These are phyloP conservation scores for Plectosphaerella plurivora DNA, from an alignment of 2,329 filamentous ascomycete species.

Conservation along the genomic window DNA sequence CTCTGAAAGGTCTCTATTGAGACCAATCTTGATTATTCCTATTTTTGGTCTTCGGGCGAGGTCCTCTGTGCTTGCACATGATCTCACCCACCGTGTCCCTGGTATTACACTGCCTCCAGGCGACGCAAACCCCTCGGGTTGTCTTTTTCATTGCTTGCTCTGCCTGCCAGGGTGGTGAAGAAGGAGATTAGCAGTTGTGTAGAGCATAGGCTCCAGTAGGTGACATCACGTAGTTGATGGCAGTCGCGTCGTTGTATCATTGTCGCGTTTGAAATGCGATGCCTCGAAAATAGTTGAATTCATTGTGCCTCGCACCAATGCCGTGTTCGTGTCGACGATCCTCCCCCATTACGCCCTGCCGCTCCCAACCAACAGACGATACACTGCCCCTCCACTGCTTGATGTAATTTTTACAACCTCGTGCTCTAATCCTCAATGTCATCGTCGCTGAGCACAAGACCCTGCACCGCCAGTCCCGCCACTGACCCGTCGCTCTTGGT, in stretches of 20 bases:
- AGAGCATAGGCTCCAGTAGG: no score
- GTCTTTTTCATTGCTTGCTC: conserved; percentile 55
- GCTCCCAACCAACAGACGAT: no score
- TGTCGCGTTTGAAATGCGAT: no score
- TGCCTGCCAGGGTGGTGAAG: conserved; percentile 52
- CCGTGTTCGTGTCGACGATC: no score
- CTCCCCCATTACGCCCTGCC: no score
- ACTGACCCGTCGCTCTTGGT: conserved; percentile 24
- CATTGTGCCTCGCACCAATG: no score
- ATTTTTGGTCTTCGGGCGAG: conserved; percentile 61
- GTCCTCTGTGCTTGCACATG: conserved; percentile 72
- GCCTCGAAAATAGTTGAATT: no score
- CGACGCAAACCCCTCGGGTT: conserved; percentile 52
- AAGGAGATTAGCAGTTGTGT: conserved; percentile 38
- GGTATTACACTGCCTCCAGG: conserved; percentile 72
- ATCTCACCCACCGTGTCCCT: conserved; percentile 63
- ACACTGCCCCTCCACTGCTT: no score
- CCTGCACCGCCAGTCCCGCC: conserved; percentile 50
- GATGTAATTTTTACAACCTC: not conserved
- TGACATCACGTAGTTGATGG: no score
- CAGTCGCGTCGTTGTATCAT: no score
- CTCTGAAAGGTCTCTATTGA: conserved; percentile 77
- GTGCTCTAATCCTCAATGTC: conserved; percentile 65
- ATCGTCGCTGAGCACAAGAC: conserved; percentile 73
- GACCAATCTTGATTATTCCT: conserved; percentile 74